Evolutionary conservation across 139 green algal species (phyloP).

Genomic region (Deuterostichococcus epilithicus): DNA sequence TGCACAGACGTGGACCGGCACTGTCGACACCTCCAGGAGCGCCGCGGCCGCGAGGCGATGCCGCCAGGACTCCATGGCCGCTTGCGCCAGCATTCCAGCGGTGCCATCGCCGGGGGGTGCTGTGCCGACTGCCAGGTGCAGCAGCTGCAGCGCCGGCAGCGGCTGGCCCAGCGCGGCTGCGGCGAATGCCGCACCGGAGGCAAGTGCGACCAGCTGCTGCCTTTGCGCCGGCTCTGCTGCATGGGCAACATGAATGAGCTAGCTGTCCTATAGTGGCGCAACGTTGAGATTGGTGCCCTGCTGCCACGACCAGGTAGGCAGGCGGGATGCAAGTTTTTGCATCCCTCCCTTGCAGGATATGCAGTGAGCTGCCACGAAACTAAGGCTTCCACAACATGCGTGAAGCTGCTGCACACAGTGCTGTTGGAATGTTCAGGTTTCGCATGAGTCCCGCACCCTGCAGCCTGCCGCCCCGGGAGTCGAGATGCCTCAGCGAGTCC

Average conservation of each 20-base stretch:
- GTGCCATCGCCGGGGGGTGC: too few species aligned
- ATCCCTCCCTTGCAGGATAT: too few species aligned
- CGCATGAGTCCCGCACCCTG: not conserved
- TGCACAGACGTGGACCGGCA: too few species aligned
- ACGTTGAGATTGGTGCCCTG: too few species aligned
- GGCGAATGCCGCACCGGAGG: not conserved
- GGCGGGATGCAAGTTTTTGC: too few species aligned
- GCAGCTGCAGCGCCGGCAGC: slow-evolving; percentile 8
- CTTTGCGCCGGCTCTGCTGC: slow-evolving; percentile 7
- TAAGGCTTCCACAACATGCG: too few species aligned
- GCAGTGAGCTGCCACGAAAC: too few species aligned
- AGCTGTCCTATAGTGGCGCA: too few species aligned
- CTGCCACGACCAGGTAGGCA: too few species aligned
- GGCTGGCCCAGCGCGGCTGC: slow-evolving; percentile 8
- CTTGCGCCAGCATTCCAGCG: too few species aligned
- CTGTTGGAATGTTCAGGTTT: too few species aligned
- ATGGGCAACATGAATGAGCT: not conserved
- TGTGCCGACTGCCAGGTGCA: not conserved
- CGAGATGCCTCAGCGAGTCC: slow-evolving; percentile 1
- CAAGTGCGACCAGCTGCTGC: slow-evolving; percentile 13
- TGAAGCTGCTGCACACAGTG: not conserved
- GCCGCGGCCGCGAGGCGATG: not conserved
- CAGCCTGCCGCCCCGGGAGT: not conserved
- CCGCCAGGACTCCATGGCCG: too few species aligned
- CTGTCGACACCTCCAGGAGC: not conserved